Evolutionary conservation across 108 stramenopile species (phyloP).

Genomic region (Skeletonema tropicum): DNA sequence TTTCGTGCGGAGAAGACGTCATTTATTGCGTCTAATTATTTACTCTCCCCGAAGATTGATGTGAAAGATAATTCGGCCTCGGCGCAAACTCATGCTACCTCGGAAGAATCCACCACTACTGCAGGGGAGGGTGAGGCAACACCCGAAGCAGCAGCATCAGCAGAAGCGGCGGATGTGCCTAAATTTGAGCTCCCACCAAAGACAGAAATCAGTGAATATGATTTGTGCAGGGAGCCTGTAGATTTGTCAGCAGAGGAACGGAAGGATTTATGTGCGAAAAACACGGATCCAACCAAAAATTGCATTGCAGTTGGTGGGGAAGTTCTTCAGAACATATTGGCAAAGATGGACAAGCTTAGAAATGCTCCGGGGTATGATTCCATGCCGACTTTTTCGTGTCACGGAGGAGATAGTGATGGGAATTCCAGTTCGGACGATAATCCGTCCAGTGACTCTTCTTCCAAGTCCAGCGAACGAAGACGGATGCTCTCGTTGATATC

Average conservation of each 20-base stretch:
- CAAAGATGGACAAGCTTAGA: constrained; percentile 15
- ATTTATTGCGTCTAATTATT: constrained; percentile 37
- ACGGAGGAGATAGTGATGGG: not conserved
- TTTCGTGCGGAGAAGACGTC: constrained; percentile 52
- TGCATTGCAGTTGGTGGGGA: constrained; percentile 54
- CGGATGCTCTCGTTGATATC: constrained; percentile 20
- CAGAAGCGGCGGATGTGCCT: not conserved
- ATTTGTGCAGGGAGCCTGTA: constrained; percentile 38
- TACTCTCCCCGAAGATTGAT: constrained; percentile 12
- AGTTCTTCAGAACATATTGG: constrained; percentile 24
- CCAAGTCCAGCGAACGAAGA: not conserved
- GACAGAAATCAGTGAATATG: constrained; percentile 59
- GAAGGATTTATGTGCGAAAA: constrained; percentile 17
- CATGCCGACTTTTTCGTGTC: not conserved
- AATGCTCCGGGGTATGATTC: constrained; percentile 26
- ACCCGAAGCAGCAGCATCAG: not conserved
- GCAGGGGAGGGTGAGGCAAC: constrained; percentile 4
- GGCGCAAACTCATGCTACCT: not conserved
- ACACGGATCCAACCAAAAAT: constrained; percentile 19
- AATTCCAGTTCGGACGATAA: not conserved
- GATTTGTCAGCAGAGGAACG: constrained; percentile 14
- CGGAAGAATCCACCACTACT: constrained; percentile 3
- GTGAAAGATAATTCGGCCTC: not conserved
- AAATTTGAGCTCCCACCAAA: constrained; percentile 31
- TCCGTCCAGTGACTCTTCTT: not conserved